Base-by-base conservation (phyloP, 805 yeast species). In the Lipomyces mesembrius region DNA sequence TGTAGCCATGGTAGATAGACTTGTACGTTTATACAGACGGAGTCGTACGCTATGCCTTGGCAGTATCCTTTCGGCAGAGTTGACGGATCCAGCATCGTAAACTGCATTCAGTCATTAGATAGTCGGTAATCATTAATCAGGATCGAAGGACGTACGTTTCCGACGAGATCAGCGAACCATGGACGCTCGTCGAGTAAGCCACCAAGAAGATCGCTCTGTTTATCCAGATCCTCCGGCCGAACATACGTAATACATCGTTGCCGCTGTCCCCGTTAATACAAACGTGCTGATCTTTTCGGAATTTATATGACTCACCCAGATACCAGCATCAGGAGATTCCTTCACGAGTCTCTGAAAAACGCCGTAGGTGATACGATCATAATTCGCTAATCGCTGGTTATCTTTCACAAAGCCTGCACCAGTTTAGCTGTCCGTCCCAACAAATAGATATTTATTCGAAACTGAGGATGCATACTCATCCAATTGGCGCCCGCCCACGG, bases 401-500 rank as follows among this genome's bases (percentile, higher is more conserved):
- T 64, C 70, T 51, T 66, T 65, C 8, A 43, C 70, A 46, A 67
- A 67, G 51, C 67, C 68, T 65, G 20, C 43, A 8, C 61, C 20
- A 22, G 32, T n/a, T n/a, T 17, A 20, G 22, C 57, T 1, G 17
- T 8, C 8, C 57, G 22, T 14, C 57, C 11, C 3, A 29, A n/a
- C 35, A 12, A 5, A 12, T 17, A 6, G 4, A 2, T 7, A 43
- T 3, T 6, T 37, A 4, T 17, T 43, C 49, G 22, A 43, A 5
- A 6, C 22, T 39, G 20, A 3, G 14, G 12, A n/a, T 8, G 59
- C 65, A 37, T 70, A 60, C 74, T 70, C 74, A 73, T 70, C 73
- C 73, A 72, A 57, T 74, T 74, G 17, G 76, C 76, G 6, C 76
- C 76, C 0, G 96, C 96, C 84, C 89, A 88, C 0, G 96, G 96